Conservation (phyloP, 23 red algal species). For the Gracilaria vermiculophylla region DNA sequence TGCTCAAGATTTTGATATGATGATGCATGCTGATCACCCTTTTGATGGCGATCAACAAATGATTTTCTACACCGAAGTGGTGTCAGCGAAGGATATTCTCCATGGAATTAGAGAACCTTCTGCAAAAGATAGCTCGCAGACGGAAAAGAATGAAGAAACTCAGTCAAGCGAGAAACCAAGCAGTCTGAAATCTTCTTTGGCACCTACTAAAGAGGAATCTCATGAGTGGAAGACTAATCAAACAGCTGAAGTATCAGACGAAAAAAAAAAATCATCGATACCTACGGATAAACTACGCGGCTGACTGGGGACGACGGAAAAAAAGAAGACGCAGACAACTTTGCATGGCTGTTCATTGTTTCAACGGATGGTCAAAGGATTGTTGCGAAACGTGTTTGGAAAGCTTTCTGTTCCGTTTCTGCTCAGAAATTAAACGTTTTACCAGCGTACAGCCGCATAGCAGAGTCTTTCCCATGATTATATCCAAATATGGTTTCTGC, state of each 20-base stretch:
- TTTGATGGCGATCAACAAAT: conserved; percentile 51
- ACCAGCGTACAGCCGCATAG: conserved; percentile 71
- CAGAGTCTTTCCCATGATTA: conserved; percentile 40
- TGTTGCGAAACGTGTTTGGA: conserved; percentile 50
- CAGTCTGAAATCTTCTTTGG: neutral
- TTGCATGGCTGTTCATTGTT: conserved; percentile 41
- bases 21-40: conserved; percentile 41
- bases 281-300: conserved; percentile 30
- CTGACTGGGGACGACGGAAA: conserved; percentile 22
- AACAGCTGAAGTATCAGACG: no score
- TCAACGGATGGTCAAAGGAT: conserved; percentile 18
- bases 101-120: neutral
- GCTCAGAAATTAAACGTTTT: conserved; percentile 71
- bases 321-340: conserved; percentile 45
- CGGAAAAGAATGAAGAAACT: neutral
- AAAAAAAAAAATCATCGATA: no score
- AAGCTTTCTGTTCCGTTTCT: conserved; percentile 54
- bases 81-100: neutral
- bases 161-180: neutral
- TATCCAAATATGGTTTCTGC: conserved; percentile 54
- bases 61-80: conserved; percentile 49
- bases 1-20: conserved; percentile 24
- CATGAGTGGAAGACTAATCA: neutral
- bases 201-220: neutral
- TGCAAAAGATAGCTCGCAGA: neutral